Conservation (phyloP, 179 eudicot species). For the Silene coronaria region DNA sequence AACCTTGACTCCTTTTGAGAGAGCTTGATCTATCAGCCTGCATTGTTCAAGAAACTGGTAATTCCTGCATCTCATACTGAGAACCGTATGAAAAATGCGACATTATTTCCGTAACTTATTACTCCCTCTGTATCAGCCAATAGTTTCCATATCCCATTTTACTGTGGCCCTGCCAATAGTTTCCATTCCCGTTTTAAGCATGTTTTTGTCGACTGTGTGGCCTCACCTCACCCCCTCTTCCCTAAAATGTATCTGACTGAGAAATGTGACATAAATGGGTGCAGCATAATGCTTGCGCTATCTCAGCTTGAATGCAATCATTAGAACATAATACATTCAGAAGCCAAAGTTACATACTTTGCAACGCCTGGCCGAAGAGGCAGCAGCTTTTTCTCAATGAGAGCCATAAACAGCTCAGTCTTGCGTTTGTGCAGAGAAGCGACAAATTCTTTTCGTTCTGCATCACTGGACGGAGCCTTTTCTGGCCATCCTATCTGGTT, state of each 20-base stretch:
- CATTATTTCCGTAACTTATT: too few relatives aligned
- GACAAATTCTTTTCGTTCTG: slow-evolving; percentile 76
- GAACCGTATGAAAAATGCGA: not conserved
- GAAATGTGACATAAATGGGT: not conserved
- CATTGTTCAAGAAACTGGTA: slow-evolving; percentile 5
- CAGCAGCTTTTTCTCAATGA: slow-evolving; percentile 82
- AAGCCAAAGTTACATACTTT: slow-evolving; percentile 41
- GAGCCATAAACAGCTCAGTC: slow-evolving; percentile 88
- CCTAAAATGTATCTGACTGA: too few relatives aligned
- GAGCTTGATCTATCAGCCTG: slow-evolving; percentile 92
- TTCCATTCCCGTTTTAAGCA: too few relatives aligned
- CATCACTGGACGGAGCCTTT: slow-evolving; percentile 71
- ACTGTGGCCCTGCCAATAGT: too few relatives aligned
- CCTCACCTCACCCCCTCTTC: too few relatives aligned
- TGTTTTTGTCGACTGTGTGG: too few relatives aligned
- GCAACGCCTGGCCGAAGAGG: slow-evolving; percentile 99
- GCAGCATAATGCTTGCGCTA: too few relatives aligned
- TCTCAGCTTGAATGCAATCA: too few relatives aligned
- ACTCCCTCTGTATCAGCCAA: too few relatives aligned
- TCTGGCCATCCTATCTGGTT: slow-evolving; percentile 95
- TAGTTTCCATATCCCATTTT: too few relatives aligned
- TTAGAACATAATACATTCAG: too few relatives aligned
- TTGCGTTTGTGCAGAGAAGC: slow-evolving; percentile 92
- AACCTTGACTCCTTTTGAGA: slow-evolving; percentile 74
- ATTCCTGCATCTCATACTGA: not conserved